Evolutionary conservation across 768 basidiomycete species (phyloP).

Genomic region (Leccinum subtestaceum): DNA sequence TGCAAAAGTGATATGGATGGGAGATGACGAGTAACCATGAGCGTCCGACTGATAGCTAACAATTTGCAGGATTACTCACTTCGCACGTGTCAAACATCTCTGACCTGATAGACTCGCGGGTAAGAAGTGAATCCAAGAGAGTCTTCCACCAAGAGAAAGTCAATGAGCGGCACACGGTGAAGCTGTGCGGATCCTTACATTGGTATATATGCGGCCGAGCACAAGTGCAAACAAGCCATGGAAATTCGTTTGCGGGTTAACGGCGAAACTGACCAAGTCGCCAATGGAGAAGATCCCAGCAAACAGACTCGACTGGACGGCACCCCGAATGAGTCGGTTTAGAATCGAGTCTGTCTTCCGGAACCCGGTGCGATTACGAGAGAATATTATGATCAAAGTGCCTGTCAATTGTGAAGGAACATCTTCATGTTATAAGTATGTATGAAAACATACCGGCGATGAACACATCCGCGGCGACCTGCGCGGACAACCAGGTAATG

Average conservation of each 20-base stretch:
- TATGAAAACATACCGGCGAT: not conserved
- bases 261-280: not conserved
- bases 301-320: not conserved
- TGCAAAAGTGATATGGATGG: not conserved
- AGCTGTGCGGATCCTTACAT: not conserved
- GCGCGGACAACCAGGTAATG: not conserved
- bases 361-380: not conserved
- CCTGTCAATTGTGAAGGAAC: not conserved
- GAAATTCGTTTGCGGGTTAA: not conserved
- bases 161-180: not conserved
- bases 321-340: not conserved
- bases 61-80: not conserved
- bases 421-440: not conserved
- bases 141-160: slow-evolving; percentile 4
- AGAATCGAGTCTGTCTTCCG: not conserved
- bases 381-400: not conserved
- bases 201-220: not conserved
- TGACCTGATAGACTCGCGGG: slow-evolving; percentile 1
- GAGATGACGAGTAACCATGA: not conserved
- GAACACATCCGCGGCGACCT: not conserved
- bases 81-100: not conserved
- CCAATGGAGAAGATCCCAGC: not conserved
- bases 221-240: not conserved
- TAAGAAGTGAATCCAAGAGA: slow-evolving; percentile 10
- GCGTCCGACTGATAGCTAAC: not conserved